These are phyloP conservation scores for Boletus subluridellus DNA, from an alignment of 1,284 basidiomycete species.

Conservation along the genomic window DNA sequence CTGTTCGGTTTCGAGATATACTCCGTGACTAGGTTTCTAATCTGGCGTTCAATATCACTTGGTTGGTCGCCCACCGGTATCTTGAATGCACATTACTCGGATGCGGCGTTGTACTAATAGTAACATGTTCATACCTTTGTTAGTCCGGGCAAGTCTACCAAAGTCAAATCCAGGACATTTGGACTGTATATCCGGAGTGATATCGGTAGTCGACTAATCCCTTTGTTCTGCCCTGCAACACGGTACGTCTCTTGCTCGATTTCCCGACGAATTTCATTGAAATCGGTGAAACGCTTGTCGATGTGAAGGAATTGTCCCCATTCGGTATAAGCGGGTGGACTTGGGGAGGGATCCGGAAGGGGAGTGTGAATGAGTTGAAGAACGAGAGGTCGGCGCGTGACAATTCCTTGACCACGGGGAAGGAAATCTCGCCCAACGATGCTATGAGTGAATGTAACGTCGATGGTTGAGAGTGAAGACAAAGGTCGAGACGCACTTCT, in stretches of 20 bases:
- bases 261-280: constrained; percentile 89
- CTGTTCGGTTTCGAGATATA: constrained; percentile 97
- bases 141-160: constrained; percentile 94
- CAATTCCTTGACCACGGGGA: constrained; percentile 90
- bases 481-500: constrained; percentile 57
- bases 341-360: constrained; percentile 45
- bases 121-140: constrained; percentile 70
- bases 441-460: constrained; percentile 39
- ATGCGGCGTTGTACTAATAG: background rate
- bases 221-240: constrained; percentile 98
- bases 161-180: constrained; percentile 89
- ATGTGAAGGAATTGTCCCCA: constrained; percentile 98
- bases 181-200: constrained; percentile 94
- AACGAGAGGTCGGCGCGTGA: constrained; percentile 91
- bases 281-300: constrained; percentile 95
- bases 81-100: constrained; percentile 37
- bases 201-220: constrained; percentile 94
- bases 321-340: constrained; percentile 58
- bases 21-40: constrained; percentile 88
- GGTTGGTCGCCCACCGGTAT: constrained; percentile 90
- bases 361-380: constrained; percentile 94
- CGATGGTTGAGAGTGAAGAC: constrained; percentile 3
- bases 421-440: constrained; percentile 97
- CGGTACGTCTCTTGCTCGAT: constrained; percentile 98
- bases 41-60: constrained; percentile 95